Percentiles rank a stretch among this genome's conserved stretches.
Evolutionary conservation across 1,284 basidiomycete genomes (phyloP).

Genomic region (Calocybe gambosa): DNA sequence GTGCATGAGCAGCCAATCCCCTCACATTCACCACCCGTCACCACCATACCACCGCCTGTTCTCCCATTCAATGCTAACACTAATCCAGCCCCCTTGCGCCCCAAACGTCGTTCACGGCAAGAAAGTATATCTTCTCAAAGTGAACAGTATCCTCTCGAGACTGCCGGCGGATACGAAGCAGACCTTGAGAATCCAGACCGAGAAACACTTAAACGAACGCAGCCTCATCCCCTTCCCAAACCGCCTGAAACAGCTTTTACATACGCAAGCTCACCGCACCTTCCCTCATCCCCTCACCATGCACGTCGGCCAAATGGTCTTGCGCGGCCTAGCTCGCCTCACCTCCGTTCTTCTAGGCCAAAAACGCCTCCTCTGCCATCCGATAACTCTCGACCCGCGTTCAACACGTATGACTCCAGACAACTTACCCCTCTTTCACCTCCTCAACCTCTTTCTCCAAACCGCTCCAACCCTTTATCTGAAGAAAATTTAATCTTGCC

Average conservation of each 20-base stretch:
- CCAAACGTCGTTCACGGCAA: constrained; percentile 52
- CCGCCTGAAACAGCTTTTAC: constrained; percentile 15
- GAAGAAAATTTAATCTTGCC: constrained; percentile 30
- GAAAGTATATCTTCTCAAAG: constrained; percentile 66
- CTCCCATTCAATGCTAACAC: constrained; percentile 29
- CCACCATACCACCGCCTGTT: constrained; percentile 49
- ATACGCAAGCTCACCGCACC: constrained; percentile 20
- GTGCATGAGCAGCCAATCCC: constrained; percentile 45
- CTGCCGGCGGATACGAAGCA: constrained; percentile 59
- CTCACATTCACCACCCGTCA: constrained; percentile 35
- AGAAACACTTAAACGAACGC: constrained; percentile 40
- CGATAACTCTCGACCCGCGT: constrained; percentile 13
- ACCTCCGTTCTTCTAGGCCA: constrained; percentile 20
- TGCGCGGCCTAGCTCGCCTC: constrained; percentile 27
- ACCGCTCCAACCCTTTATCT: constrained; percentile 34
- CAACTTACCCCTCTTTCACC: constrained; percentile 30
- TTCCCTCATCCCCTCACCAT: constrained; percentile 21
- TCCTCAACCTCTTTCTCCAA: constrained; percentile 43
- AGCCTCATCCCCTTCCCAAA: constrained; percentile 28
- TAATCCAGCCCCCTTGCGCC: constrained; percentile 38
- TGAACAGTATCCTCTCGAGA: constrained; percentile 49
- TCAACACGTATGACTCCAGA: constrained; percentile 21
- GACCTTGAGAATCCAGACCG: constrained; percentile 56
- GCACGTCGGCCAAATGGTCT: constrained; percentile 18
- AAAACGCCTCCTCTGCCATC: constrained; percentile 19